Percentiles rank a stretch among this genome's conserved stretches.
phyloP scores from a whole-genome alignment of 495 filamentous ascomycete genomes.

The Astrocystis sublimbata region DNA sequence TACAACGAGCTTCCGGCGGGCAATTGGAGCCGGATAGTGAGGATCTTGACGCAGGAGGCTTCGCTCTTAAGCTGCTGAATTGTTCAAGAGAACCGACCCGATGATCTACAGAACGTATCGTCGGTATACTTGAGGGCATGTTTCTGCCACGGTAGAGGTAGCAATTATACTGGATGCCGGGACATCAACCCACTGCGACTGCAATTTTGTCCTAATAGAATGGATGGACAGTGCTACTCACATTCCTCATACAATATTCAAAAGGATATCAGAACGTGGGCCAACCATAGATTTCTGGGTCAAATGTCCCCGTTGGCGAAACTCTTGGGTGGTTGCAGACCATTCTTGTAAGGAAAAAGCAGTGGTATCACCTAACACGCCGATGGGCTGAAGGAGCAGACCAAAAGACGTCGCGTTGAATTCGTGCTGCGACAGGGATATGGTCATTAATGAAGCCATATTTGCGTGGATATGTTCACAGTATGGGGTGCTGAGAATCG shows the following conservation, averaged over 20 bases:
- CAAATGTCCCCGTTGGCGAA: neutral
- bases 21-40: neutral
- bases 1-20: neutral
- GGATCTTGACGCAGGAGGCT: no score
- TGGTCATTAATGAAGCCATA: neutral
- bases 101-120: neutral
- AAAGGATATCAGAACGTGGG: no score
- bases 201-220: neutral
- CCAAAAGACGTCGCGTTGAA: no score
- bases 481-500: neutral
- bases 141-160: neutral
- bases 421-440: no score
- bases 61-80: neutral
- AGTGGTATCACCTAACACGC: neutral
- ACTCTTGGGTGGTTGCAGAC: constrained; percentile 1
- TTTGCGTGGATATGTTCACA: neutral
- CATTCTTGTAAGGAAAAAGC: neutral
- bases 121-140: neutral
- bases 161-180: neutral
- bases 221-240: neutral
- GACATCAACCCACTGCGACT: neutral
- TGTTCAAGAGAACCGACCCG: neutral
- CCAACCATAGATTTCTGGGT: neutral
- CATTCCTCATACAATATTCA: neutral
- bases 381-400: no score